Evolutionary conservation across 2,329 filamentous ascomycete species (phyloP).

Genomic region (Hypoxylon sp.): DNA sequence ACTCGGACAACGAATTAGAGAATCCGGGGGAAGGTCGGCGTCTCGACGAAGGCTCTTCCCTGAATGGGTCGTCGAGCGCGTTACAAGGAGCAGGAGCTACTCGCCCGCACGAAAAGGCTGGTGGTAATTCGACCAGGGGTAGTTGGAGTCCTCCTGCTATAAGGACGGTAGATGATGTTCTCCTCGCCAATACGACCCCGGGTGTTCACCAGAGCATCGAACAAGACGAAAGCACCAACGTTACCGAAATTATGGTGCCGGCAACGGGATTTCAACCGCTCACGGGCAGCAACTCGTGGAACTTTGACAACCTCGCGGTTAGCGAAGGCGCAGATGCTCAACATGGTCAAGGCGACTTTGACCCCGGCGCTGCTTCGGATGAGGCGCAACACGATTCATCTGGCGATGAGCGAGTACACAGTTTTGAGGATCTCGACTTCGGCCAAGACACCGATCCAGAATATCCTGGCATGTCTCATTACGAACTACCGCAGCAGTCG

Average conservation of each 20-base stretch:
- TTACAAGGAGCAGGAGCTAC: slow-evolving; percentile 78
- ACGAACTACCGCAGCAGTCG: slow-evolving; percentile 38
- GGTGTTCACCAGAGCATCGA: slow-evolving; percentile 55
- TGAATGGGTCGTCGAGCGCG: slow-evolving; percentile 90
- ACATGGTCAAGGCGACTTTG: slow-evolving; percentile 36
- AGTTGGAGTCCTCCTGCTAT: background rate
- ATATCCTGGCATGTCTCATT: slow-evolving; percentile 43
- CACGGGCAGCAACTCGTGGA: slow-evolving; percentile 51
- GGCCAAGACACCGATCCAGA: slow-evolving; percentile 37
- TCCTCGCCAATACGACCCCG: slow-evolving; percentile 30
- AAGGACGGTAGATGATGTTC: slow-evolving; percentile 34
- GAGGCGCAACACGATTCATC: slow-evolving; percentile 51
- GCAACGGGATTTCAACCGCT: slow-evolving; percentile 40
- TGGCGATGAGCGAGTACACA: slow-evolving; percentile 44
- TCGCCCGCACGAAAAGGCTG: slow-evolving; percentile 71
- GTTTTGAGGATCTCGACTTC: slow-evolving; percentile 34
- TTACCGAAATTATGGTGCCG: slow-evolving; percentile 47
- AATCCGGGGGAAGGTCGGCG: slow-evolving; percentile 81
- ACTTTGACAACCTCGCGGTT: slow-evolving; percentile 51
- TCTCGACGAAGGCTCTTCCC: slow-evolving; percentile 85
- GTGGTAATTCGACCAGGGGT: slow-evolving; percentile 52
- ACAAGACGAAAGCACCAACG: slow-evolving; percentile 57
- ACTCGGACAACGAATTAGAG: slow-evolving; percentile 55
- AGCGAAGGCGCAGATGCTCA: slow-evolving; percentile 46
- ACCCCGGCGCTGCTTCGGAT: slow-evolving; percentile 47